These are phyloP conservation scores for Neoscytalidium dimidiatum DNA, from an alignment of 2,329 filamentous ascomycete genomes.

Conservation along the genomic window DNA sequence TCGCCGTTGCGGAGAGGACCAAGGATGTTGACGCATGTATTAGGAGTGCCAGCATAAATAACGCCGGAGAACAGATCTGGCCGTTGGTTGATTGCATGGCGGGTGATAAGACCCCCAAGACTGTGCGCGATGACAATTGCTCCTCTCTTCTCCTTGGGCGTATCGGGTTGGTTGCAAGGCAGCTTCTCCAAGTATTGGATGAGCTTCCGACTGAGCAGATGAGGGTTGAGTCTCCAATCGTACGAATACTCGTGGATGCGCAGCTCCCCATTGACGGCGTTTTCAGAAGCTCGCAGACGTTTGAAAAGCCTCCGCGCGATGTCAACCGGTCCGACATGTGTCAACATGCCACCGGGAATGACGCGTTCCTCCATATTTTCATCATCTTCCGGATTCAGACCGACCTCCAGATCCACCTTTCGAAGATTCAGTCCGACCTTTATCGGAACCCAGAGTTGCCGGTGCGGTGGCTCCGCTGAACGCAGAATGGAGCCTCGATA, in stretches of 20 bases:
- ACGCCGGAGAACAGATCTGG: constrained; percentile 87
- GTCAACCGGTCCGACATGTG: constrained; percentile 88
- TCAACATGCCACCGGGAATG: constrained; percentile 83
- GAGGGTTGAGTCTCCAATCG: constrained; percentile 88
- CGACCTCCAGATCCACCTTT: constrained; percentile 88
- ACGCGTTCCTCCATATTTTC: constrained; percentile 81
- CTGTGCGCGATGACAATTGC: constrained; percentile 84
- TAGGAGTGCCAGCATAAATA: constrained; percentile 80
- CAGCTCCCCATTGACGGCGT: constrained; percentile 69
- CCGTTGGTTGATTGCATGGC: constrained; percentile 71
- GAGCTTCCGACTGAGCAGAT: constrained; percentile 71
- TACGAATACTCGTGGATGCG: constrained; percentile 90
- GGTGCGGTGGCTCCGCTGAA: constrained; percentile 76
- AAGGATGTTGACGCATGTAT: constrained; percentile 87
- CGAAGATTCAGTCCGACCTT: constrained; percentile 90
- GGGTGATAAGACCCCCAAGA: constrained; percentile 74
- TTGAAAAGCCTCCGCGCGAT: constrained; percentile 82
- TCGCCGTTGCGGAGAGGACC: constrained; percentile 91
- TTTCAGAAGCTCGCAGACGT: constrained; percentile 71
- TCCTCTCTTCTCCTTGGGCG: constrained; percentile 59
- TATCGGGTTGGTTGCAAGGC: constrained; percentile 68
- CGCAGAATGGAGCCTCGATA: constrained; percentile 89
- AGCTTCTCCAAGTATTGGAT: constrained; percentile 71
- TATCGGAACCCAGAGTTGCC: constrained; percentile 92
- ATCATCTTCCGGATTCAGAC: constrained; percentile 78